Evolutionary conservation across 768 basidiomycete species (phyloP).

Genomic region (Boletus huronensis): DNA sequence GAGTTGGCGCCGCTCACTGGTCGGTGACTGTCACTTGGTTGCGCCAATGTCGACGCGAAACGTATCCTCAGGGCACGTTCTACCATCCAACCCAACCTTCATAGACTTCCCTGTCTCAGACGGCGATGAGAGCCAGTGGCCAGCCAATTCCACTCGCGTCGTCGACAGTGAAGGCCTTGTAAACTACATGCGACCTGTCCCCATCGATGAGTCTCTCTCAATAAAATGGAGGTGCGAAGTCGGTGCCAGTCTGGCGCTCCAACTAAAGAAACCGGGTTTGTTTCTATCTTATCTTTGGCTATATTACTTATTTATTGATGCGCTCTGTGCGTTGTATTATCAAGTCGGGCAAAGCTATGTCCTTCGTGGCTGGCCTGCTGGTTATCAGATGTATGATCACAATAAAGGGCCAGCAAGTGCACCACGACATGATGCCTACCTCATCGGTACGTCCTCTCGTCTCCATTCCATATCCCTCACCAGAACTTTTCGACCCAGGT

Average conservation of each 20-base stretch:
- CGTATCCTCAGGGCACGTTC: slow-evolving; percentile 15
- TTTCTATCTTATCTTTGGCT: background rate
- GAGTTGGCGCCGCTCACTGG: no score
- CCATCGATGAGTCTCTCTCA: slow-evolving; percentile 45
- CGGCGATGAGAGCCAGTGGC: slow-evolving; percentile 53
- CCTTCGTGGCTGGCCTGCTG: slow-evolving; percentile 59
- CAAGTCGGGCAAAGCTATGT: slow-evolving; percentile 49
- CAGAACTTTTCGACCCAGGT: slow-evolving; percentile 23
- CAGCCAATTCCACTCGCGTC: slow-evolving; percentile 48
- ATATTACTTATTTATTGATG: background rate
- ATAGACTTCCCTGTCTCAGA: slow-evolving; percentile 63
- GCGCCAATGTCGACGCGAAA: slow-evolving; percentile 24
- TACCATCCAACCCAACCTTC: slow-evolving; percentile 54
- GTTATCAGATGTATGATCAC: slow-evolving; percentile 73
- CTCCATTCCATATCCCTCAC: background rate
- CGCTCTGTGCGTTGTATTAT: background rate
- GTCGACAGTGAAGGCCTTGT: slow-evolving; percentile 63
- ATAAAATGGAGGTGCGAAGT: slow-evolving; percentile 57
- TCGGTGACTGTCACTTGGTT: background rate
- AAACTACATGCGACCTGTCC: slow-evolving; percentile 63
- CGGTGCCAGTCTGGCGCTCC: slow-evolving; percentile 40
- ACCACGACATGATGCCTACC: slow-evolving; percentile 74
- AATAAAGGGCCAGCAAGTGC: slow-evolving; percentile 54
- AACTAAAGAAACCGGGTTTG: slow-evolving; percentile 50
- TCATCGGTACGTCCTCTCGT: slow-evolving; percentile 53